Conservation (phyloP, 441 rosid genomes). For the Eutrema salsugineum region DNA sequence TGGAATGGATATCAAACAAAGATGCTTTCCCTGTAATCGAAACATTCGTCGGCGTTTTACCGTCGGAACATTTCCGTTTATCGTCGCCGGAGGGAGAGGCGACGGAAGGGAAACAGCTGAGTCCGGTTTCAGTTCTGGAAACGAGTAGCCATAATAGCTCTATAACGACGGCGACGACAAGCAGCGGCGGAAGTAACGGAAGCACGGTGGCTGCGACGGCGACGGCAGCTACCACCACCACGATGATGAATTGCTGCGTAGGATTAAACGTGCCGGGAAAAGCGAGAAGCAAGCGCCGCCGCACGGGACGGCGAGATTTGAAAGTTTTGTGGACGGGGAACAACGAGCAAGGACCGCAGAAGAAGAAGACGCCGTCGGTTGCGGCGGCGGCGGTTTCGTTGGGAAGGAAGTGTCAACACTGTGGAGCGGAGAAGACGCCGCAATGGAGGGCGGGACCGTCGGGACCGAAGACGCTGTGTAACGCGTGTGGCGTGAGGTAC, state of each 20-base stretch:
- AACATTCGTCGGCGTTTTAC: slow-evolving; percentile 43
- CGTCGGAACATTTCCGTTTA: slow-evolving; percentile 21
- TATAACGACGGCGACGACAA: slow-evolving; percentile 13
- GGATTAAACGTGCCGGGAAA: slow-evolving; percentile 46
- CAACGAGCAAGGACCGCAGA: slow-evolving; percentile 31
- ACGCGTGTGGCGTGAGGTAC: slow-evolving; percentile 89
- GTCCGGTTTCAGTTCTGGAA: slow-evolving; percentile 72
- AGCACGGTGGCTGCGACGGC: not conserved
- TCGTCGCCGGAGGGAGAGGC: slow-evolving; percentile 19
- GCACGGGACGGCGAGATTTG: slow-evolving; percentile 42
- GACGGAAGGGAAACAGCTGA: slow-evolving; percentile 38
- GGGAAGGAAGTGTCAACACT: slow-evolving; percentile 84
- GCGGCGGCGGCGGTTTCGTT: slow-evolving; percentile 16
- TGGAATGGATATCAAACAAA: slow-evolving; percentile 80
- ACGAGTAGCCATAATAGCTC: slow-evolving; percentile 43
- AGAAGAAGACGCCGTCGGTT: slow-evolving; percentile 16
- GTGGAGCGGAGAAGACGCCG: slow-evolving; percentile 90
- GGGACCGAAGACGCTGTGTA: slow-evolving; percentile 88
- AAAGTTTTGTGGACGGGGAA: slow-evolving; percentile 23
- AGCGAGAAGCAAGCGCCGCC: slow-evolving; percentile 60
- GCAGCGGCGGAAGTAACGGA: slow-evolving; percentile 24
- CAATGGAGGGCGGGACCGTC: slow-evolving; percentile 92
- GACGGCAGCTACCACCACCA: not conserved
- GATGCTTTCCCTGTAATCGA: slow-evolving; percentile 76
- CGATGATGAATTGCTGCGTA: slow-evolving; percentile 40